Percentiles rank a stretch among this genome's conserved stretches.
phyloP scores from a whole-genome alignment of 345 rosid species.

The Rhodamnia argentea region DNA sequence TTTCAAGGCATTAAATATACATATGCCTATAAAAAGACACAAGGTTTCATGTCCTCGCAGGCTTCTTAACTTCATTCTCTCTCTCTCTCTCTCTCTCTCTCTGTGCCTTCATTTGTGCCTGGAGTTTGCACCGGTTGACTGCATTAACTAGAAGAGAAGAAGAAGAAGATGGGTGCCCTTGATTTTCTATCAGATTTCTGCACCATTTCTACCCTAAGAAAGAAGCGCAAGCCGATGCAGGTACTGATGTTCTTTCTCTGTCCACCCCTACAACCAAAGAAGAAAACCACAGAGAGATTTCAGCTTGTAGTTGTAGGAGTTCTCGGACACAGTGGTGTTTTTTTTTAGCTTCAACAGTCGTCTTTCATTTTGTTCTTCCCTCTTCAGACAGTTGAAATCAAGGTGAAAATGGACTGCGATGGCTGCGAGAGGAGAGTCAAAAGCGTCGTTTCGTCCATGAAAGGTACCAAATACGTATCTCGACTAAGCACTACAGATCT shows the following conservation, averaged over 20 bases:
- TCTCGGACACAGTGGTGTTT: not conserved
- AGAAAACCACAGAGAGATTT: not conserved
- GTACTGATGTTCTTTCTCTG: not conserved
- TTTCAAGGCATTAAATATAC: not conserved
- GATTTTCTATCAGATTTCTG: slow-evolving; percentile 21
- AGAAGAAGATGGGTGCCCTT: slow-evolving; percentile 24
- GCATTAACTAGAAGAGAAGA: not conserved
- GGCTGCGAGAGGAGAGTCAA: slow-evolving; percentile 41
- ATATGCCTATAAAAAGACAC: not conserved
- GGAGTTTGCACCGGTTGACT: not conserved
- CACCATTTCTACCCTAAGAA: slow-evolving; percentile 6
- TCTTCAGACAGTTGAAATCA: slow-evolving; percentile 38
- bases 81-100: not conserved
- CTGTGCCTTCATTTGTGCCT: not conserved
- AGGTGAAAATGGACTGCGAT: slow-evolving; percentile 53
- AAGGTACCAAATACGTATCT: slow-evolving; percentile 12
- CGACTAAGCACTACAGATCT: not conserved
- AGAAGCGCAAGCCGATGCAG: slow-evolving; percentile 36
- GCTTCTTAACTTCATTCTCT: not conserved
- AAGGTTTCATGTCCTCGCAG: not conserved
- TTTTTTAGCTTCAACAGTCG: not conserved
- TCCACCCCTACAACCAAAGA: not conserved
- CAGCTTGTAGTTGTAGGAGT: not conserved
- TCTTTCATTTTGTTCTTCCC: not conserved
- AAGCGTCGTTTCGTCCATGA: slow-evolving; percentile 23